Conservation (phyloP, 768 basidiomycete genomes). For the Collybia sordida region DNA sequence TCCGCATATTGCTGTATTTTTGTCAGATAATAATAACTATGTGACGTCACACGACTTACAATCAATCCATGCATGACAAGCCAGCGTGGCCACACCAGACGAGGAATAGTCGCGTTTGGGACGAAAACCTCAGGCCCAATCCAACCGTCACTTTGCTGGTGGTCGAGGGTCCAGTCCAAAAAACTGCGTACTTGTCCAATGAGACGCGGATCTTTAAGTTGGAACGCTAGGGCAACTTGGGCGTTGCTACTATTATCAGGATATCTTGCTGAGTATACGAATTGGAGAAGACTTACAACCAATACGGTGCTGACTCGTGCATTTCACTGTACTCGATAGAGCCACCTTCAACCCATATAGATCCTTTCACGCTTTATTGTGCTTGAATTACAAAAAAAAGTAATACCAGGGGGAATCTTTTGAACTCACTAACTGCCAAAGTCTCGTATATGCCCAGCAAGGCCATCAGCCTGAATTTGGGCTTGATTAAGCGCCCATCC, state of each 20-base stretch:
- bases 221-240: conserved; percentile 41
- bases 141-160: conserved; percentile 39
- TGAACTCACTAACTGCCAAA: conserved; percentile 36
- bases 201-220: conserved; percentile 35
- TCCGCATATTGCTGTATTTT: conserved; percentile 40
- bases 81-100: conserved; percentile 42
- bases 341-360: conserved; percentile 42
- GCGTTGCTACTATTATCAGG: conserved; percentile 27
- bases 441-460: conserved; percentile 40
- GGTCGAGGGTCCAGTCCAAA: conserved; percentile 36
- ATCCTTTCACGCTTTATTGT: conserved; percentile 33
- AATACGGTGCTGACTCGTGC: conserved; percentile 43
- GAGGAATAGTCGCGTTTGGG: conserved; percentile 33
- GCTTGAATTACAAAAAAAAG: not conserved
- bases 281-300: conserved; percentile 35
- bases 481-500: conserved; percentile 42
- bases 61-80: conserved; percentile 36
- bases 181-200: conserved; percentile 36
- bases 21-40: no score
- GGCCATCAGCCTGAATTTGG: conserved; percentile 38
- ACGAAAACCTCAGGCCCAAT: conserved; percentile 39
- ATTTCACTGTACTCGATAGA: conserved; percentile 43
- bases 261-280: not conserved
- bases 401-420: not conserved
- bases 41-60: conserved; percentile 18